Evolutionary conservation across 2,329 filamentous ascomycete species (phyloP).

Genomic region (Aspergillus costaricaensis): DNA sequence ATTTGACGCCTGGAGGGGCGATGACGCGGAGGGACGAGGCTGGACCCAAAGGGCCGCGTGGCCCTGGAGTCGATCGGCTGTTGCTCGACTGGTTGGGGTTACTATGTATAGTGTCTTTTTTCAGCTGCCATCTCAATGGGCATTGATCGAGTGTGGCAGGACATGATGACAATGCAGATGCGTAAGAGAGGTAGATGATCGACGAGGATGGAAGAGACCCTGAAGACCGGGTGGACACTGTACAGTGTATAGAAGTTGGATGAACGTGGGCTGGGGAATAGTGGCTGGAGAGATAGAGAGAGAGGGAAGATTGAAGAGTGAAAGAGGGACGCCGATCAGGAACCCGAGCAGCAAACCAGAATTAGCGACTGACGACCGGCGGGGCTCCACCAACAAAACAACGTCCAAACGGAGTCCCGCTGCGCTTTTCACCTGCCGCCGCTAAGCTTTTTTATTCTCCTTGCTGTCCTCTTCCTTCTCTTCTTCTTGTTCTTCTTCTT

Average conservation of each 20-base stretch:
- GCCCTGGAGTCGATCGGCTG: conserved; percentile 4
- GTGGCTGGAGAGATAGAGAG: not conserved
- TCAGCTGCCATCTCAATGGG: not conserved
- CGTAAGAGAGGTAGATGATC: not conserved
- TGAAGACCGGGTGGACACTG: not conserved
- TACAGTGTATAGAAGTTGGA: not conserved
- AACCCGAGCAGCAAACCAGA: not conserved
- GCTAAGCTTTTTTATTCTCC: conserved; percentile 1
- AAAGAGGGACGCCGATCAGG: not conserved
- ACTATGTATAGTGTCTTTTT: not conserved
- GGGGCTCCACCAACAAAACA: not conserved
- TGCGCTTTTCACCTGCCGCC: not conserved
- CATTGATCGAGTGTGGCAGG: not conserved
- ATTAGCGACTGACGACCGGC: not conserved
- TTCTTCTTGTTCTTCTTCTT: not conserved
- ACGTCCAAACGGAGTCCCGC: too few relatives aligned
- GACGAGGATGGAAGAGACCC: not conserved
- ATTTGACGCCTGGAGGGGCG: conserved; percentile 6
- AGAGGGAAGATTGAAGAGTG: not conserved
- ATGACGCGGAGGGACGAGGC: conserved; percentile 10
- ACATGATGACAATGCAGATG: too few relatives aligned
- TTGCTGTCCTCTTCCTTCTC: not conserved
- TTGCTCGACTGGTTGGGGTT: not conserved
- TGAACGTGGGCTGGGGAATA: not conserved
- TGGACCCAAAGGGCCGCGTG: conserved; percentile 9